Evolutionary conservation across 441 rosid genomes (phyloP).

Genomic region (Pelargonium fulgidum): DNA sequence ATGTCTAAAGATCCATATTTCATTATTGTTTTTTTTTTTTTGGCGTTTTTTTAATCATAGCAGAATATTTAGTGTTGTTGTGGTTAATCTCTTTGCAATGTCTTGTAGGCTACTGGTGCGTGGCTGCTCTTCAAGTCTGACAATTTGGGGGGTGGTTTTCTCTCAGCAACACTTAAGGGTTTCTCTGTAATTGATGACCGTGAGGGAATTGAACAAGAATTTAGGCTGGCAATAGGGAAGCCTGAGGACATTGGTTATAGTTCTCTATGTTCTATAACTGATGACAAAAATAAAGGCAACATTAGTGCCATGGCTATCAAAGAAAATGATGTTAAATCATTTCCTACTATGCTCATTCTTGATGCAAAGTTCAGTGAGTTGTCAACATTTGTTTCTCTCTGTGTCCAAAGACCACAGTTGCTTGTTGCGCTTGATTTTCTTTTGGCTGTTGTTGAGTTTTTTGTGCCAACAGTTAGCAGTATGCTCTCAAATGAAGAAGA

Average conservation of each 20-base stretch:
- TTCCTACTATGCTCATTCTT: conserved; percentile 86
- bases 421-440: conserved; percentile 98
- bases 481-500: conserved; percentile 66
- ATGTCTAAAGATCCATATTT: neutral
- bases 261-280: conserved; percentile 24
- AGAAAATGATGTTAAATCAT: conserved; percentile 38
- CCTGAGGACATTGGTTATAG: conserved; percentile 44
- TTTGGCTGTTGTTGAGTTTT: conserved; percentile 85
- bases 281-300: conserved; percentile 28
- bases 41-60: neutral
- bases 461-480: conserved; percentile 71
- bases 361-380: conserved; percentile 74
- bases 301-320: conserved; percentile 29
- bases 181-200: conserved; percentile 89
- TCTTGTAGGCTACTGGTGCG: conserved; percentile 57
- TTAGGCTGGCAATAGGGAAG: conserved; percentile 77
- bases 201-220: conserved; percentile 75
- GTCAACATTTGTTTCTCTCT: conserved; percentile 52
- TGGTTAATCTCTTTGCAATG: conserved; percentile 17
- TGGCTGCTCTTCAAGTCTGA: conserved; percentile 90
- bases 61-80: neutral
- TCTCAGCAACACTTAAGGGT: conserved; percentile 81
- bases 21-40: neutral
- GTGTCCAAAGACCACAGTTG: conserved; percentile 88
- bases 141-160: conserved; percentile 58